Evolutionary conservation across 1,284 basidiomycete species (phyloP).

Genomic region (Ustilago shanxiensis): DNA sequence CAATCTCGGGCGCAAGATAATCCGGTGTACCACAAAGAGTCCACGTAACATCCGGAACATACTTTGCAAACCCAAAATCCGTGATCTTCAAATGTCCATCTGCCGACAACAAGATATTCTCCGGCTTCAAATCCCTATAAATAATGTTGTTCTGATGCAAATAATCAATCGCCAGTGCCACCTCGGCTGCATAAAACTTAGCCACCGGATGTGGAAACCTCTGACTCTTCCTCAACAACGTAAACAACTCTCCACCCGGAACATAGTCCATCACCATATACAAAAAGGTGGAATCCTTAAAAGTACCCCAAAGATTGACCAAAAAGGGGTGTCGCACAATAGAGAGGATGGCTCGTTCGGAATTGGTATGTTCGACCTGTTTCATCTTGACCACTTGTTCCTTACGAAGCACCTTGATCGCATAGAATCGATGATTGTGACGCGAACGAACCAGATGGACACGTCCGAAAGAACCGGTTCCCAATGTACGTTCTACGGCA

Average conservation of each 20-base stretch:
- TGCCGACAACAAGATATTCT: slow-evolving; percentile 91
- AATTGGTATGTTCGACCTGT: slow-evolving; percentile 97
- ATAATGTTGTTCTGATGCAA: slow-evolving; percentile 91
- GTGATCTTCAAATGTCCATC: slow-evolving; percentile 99
- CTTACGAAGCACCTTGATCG: slow-evolving; percentile 69
- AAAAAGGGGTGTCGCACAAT: slow-evolving; percentile 94
- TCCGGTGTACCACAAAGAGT: slow-evolving; percentile 92
- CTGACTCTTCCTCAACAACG: slow-evolving; percentile 73
- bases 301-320: slow-evolving; percentile 97
- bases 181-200: slow-evolving; percentile 98
- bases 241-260: slow-evolving; percentile 93
- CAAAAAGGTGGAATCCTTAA: slow-evolving; percentile 90
- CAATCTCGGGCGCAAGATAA: slow-evolving; percentile 76
- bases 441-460: slow-evolving; percentile 66
- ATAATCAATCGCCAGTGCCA: slow-evolving; percentile 93
- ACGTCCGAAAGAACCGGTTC: slow-evolving; percentile 67
- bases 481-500: slow-evolving; percentile 63
- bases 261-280: slow-evolving; percentile 99
- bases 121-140: slow-evolving; percentile 97
- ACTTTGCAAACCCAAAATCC: slow-evolving; percentile 97
- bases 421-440: slow-evolving; percentile 69
- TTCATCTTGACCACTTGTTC: slow-evolving; percentile 95
- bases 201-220: slow-evolving; percentile 98
- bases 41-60: slow-evolving; percentile 91
- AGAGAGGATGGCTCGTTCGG: slow-evolving; percentile 90